Base-by-base conservation (phyloP, 129 eudicot genomes). In the Heracleum sosnowskyi region DNA sequence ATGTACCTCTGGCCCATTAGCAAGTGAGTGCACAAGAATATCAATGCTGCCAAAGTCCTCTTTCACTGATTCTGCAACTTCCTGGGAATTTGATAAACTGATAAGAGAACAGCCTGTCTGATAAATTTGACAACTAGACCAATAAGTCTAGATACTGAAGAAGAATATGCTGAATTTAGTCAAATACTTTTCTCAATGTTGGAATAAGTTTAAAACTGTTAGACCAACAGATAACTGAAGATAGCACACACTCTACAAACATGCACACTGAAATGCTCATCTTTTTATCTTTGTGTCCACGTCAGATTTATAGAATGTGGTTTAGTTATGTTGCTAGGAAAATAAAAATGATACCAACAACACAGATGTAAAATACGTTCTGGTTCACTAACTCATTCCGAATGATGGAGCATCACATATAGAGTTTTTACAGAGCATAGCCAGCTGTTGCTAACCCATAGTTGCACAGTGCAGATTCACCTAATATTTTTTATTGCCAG, bases 1-100 rank as follows among this genome's bases (percentile, higher is more conserved):
- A 36, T 26, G 22, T 79, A 94, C 98, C 97, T 94, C 98, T 69
- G 98, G 96, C 68, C 97, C 98, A 84, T 94, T 94, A 35, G 98
- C 98, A 80, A 94, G 98, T 12, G 98, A 94, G 81, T 94, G 98
- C 86, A 94, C 98, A 79, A 94, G 90, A 79, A 94, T 88, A 83
- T 94, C 98, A 77, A 94, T 94, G 86, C 92, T 94, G 47, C 98
- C 98, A 79, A 91, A 91, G 79, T 94, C 98, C 85, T 89, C 82
- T 78, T 94, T 94, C 69, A 94, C 98, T 33, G 88, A 84, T 85
- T 91, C 93, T 60, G 90, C 96, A 84, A 88, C 97, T 91, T 94
- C 98, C 98, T 94, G 79, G 60, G 37, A 84, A 22, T 69, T 62
- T 83, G 24, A 40, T 74, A 42, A 73, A 17, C 15, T 46, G 63